These are phyloP conservation scores for Gelatoporia subvermispora DNA, from an alignment of 768 basidiomycete genomes.

Conservation along the genomic window DNA sequence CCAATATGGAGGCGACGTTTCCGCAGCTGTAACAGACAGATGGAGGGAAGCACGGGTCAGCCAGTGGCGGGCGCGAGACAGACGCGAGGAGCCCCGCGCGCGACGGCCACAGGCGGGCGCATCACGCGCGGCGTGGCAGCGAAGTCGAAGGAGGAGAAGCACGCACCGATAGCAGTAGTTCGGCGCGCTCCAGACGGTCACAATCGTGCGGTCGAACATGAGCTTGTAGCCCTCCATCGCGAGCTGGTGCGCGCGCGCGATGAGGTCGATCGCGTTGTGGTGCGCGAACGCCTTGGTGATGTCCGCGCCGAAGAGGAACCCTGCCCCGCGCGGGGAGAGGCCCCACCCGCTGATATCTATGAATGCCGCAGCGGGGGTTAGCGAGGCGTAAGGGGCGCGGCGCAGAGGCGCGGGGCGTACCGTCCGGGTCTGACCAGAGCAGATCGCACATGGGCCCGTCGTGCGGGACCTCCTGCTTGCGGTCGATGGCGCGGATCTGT, in stretches of 20 bases:
- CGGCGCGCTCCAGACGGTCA: conserved; percentile 97
- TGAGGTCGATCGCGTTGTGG: conserved; percentile 88
- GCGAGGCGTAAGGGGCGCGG: neutral
- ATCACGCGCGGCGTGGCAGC: neutral
- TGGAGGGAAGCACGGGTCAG: neutral
- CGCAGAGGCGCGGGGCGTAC: conserved; percentile 33
- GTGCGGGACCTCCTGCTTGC: conserved; percentile 97
- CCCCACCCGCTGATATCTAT: conserved; percentile 93
- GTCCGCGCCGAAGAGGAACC: conserved; percentile 91
- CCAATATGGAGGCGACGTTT: conserved; percentile 91
- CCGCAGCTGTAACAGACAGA: conserved; percentile 63
- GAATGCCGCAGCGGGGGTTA: neutral
- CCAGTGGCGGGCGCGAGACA: neutral
- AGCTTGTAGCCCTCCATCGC: conserved; percentile 97
- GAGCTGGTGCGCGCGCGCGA: conserved; percentile 95
- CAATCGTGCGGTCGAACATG: conserved; percentile 94
- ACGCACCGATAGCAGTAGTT: conserved; percentile 96
- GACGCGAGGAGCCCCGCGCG: conserved; percentile 7
- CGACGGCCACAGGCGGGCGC: neutral
- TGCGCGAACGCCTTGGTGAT: conserved; percentile 88
- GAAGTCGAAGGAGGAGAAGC: neutral
- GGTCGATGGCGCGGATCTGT: conserved; percentile 89
- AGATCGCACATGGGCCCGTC: conserved; percentile 99
- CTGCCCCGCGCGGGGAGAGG: conserved; percentile 94
- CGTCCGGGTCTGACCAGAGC: conserved; percentile 99